phyloP scores from a whole-genome alignment of 1,139 yeast genomes.

The Geotrichum aggregatum region DNA sequence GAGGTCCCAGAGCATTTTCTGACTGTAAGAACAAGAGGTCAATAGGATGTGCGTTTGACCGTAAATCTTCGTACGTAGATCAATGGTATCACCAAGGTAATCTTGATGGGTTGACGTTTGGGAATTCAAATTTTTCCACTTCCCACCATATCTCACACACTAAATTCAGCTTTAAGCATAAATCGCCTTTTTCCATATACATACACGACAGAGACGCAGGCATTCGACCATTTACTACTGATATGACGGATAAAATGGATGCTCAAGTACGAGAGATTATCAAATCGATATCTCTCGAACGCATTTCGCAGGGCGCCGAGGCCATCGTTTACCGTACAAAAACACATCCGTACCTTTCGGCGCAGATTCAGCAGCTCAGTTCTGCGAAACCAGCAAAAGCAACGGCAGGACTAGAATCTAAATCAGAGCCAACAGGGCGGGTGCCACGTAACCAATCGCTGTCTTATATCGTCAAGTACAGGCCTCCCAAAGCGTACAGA shows the following conservation, averaged over 20 bases:
- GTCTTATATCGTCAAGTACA: slow-evolving; percentile 66
- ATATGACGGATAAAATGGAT: slow-evolving; percentile 20
- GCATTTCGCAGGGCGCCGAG: slow-evolving; percentile 86
- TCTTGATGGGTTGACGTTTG: neutral
- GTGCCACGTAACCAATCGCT: neutral
- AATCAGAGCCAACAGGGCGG: too few species aligned
- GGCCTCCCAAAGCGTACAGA: slow-evolving; percentile 87
- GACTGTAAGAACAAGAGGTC: too few species aligned
- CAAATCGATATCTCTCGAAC: slow-evolving; percentile 44
- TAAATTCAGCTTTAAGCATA: too few species aligned
- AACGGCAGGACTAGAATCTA: too few species aligned
- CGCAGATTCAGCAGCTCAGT: slow-evolving; percentile 2
- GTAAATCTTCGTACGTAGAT: too few species aligned
- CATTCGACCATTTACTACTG: too few species aligned
- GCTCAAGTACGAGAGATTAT: slow-evolving; percentile 43
- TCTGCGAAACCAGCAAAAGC: too few species aligned
- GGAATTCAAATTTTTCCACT: neutral
- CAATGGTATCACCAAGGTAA: neutral
- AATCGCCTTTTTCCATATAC: too few species aligned
- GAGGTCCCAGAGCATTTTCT: too few species aligned
- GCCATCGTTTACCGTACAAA: slow-evolving; percentile 69
- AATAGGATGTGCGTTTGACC: too few species aligned
- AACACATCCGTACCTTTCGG: slow-evolving; percentile 60
- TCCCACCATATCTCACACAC: neutral
- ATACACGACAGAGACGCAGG: neutral